phyloP scores from a whole-genome alignment of 1,139 yeast species.

The Kodamaea fungicola region DNA sequence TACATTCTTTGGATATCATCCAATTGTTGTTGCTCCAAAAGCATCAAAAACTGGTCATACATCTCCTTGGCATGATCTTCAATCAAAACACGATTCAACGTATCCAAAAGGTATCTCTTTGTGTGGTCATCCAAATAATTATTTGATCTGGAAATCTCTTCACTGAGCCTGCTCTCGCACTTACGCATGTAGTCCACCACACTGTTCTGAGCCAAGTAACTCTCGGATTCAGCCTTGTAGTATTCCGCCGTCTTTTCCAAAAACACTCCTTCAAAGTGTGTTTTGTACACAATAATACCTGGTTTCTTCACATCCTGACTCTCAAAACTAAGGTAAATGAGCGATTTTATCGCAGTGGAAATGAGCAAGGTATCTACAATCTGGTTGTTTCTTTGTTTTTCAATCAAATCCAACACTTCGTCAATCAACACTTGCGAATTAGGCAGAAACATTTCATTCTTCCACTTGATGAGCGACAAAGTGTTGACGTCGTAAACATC shows the following conservation, averaged over 20 bases:
- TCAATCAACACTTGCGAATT: constrained; percentile 57
- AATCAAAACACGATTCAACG: constrained; percentile 73
- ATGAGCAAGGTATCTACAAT: constrained; percentile 66
- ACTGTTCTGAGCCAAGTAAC: constrained; percentile 66
- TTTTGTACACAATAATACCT: constrained; percentile 76
- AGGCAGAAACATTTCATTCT: constrained; percentile 70
- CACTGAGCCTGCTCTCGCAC: constrained; percentile 77
- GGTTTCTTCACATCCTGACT: constrained; percentile 81
- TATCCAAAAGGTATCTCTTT: constrained; percentile 69
- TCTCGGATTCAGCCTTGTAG: constrained; percentile 66
- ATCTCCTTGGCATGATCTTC: constrained; percentile 74
- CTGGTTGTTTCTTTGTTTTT: constrained; percentile 76
- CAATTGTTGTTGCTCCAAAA: constrained; percentile 74
- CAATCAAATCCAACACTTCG: constrained; percentile 75
- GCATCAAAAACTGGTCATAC: constrained; percentile 69
- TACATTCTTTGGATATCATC: constrained; percentile 81
- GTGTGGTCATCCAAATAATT: constrained; percentile 86
- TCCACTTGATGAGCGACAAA: constrained; percentile 84
- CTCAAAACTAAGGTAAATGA: constrained; percentile 75
- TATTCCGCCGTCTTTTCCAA: constrained; percentile 70
- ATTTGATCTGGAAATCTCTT: constrained; percentile 76
- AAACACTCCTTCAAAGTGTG: constrained; percentile 74
- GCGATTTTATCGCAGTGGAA: constrained; percentile 76
- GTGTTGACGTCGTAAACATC: constrained; percentile 91
- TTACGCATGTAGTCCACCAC: constrained; percentile 89